These are phyloP conservation scores for Leccinum boreale DNA, from an alignment of 768 basidiomycete species.

Conservation along the genomic window DNA sequence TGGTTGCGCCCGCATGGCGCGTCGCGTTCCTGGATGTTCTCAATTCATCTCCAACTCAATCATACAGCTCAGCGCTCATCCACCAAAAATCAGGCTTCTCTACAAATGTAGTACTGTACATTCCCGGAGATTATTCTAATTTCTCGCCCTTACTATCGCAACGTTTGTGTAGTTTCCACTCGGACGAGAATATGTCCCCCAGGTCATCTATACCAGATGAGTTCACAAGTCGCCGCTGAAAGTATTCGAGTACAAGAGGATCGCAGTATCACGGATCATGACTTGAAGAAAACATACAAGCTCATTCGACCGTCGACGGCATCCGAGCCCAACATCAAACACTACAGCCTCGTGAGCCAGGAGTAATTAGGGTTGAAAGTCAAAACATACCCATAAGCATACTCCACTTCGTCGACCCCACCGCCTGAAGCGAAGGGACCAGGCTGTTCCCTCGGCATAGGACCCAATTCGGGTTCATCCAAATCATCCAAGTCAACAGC, in stretches of 20 bases:
- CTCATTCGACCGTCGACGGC: not conserved
- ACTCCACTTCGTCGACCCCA: conserved; percentile 88
- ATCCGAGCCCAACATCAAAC: conserved; percentile 14
- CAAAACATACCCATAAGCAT: conserved; percentile 71
- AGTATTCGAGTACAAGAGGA: not conserved
- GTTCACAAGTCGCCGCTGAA: not conserved
- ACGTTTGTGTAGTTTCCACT: not conserved
- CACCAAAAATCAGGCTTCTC: too few species aligned
- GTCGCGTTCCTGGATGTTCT: not conserved
- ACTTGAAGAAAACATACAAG: not conserved
- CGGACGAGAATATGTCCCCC: not conserved
- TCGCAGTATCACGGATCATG: not conserved
- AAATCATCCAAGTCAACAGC: conserved; percentile 71
- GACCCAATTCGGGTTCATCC: conserved; percentile 71
- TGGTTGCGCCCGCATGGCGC: not conserved
- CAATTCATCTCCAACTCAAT: not conserved
- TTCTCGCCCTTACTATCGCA: not conserved
- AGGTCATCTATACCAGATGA: not conserved
- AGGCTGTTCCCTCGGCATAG: conserved; percentile 70
- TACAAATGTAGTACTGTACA: not conserved
- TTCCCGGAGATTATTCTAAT: not conserved
- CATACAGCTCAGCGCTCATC: too few species aligned
- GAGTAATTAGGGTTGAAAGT: not conserved
- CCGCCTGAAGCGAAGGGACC: conserved; percentile 75
- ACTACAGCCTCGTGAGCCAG: conserved; percentile 18